These are phyloP conservation scores for Xanthoceras sorbifolium DNA, from an alignment of 345 rosid species.

Conservation along the genomic window DNA sequence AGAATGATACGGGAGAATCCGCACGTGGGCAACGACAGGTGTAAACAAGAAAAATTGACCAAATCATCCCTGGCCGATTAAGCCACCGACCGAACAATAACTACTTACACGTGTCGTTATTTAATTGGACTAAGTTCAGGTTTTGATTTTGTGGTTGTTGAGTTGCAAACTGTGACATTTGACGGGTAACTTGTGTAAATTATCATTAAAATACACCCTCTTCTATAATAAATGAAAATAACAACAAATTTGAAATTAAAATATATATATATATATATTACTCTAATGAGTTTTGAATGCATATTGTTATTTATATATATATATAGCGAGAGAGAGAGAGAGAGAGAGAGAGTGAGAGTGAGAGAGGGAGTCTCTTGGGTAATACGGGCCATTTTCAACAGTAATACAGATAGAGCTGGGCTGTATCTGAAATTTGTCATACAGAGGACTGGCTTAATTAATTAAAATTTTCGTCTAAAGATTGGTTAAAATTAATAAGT, in stretches of 20 bases:
- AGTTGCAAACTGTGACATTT: background rate
- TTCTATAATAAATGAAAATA: no score
- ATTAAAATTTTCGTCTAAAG: background rate
- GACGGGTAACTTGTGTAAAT: no score
- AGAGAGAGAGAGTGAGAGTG: background rate
- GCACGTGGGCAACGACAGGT: background rate
- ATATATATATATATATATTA: no score
- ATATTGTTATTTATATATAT: no score
- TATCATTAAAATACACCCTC: no score
- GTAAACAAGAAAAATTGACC: background rate
- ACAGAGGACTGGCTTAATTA: background rate
- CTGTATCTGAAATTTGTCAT: background rate
- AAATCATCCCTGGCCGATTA: background rate
- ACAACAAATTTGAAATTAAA: no score
- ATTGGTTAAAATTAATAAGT: no score
- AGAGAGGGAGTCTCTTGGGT: background rate
- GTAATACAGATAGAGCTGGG: background rate
- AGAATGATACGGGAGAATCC: background rate
- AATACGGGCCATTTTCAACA: background rate
- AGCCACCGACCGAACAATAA: background rate
- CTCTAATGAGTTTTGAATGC: no score
- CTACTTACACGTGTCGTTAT: background rate
- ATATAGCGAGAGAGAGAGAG: background rate
- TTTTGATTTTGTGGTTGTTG: background rate
- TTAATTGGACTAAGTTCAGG: background rate